phyloP scores from a whole-genome alignment of 1,139 yeast genomes.

The Candida tropicalis region DNA sequence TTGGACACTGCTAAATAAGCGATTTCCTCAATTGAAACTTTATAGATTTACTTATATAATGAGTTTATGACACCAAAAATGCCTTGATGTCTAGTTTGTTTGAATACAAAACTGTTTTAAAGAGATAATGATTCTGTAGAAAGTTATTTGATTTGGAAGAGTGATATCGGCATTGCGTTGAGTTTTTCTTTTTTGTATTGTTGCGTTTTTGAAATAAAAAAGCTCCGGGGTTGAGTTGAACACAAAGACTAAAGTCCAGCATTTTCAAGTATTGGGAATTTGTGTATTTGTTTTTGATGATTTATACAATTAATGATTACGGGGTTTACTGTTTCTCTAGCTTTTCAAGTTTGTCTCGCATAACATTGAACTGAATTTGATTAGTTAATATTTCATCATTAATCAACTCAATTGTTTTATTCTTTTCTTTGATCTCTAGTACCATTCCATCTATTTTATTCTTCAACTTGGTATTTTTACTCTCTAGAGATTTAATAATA shows the following conservation, averaged over 20 bases:
- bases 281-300: no score
- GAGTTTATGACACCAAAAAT: conserved; percentile 2
- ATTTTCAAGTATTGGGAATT: no score
- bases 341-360: conserved; percentile 41
- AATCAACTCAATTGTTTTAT: conserved; percentile 57
- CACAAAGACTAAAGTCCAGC: no score
- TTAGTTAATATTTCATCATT: conserved; percentile 73
- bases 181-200: no score
- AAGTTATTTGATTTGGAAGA: no score
- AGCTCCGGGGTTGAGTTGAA: no score
- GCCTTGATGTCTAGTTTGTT: neutral
- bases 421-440: conserved; percentile 55
- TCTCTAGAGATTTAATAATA: conserved; percentile 23
- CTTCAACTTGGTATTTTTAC: conserved; percentile 26
- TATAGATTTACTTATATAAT: neutral
- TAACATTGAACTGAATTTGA: conserved; percentile 70
- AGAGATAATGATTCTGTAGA: neutral
- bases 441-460: conserved; percentile 34
- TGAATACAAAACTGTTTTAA: neutral
- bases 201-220: no score
- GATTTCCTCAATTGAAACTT: neutral
- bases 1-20: conserved; percentile 63
- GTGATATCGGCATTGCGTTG: no score
- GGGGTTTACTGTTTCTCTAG: conserved; percentile 10
- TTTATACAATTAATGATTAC: neutral